Conservation (phyloP, 805 yeast genomes). For the Naumovozyma castellii region DNA sequence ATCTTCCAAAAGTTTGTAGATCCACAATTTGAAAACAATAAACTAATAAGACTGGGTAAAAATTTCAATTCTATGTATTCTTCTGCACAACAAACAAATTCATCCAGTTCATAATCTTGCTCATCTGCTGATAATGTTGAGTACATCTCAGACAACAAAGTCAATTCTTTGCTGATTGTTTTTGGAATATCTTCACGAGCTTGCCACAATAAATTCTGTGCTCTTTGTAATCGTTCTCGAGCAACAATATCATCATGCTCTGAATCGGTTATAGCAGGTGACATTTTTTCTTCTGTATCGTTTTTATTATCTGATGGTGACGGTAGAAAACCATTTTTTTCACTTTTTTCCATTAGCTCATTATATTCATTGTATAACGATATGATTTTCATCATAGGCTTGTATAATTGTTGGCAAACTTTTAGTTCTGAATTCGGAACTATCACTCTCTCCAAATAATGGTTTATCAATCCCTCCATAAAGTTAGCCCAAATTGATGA, state of each 20-base stretch:
- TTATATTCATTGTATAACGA: constrained; percentile 30
- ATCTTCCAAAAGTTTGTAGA: constrained; percentile 27
- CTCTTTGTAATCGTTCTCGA: constrained; percentile 24
- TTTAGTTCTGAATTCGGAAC: constrained; percentile 31
- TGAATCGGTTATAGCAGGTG: constrained; percentile 1
- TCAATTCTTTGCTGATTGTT: constrained; percentile 28
- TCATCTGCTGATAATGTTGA: constrained; percentile 30
- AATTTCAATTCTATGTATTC: constrained; percentile 30
- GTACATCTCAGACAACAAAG: constrained; percentile 30
- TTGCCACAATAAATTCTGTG: constrained; percentile 27
- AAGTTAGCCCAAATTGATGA: constrained; percentile 33
- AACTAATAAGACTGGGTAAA: constrained; percentile 27
- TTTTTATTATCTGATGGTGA: constrained; percentile 1
- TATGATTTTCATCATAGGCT: constrained; percentile 32
- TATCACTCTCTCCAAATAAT: constrained; percentile 28
- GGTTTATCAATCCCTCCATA: constrained; percentile 32
- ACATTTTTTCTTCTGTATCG: constrained; percentile 2
- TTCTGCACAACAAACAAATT: constrained; percentile 32
- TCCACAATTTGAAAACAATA: constrained; percentile 25
- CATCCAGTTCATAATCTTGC: constrained; percentile 30
- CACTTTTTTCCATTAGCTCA: constrained; percentile 30
- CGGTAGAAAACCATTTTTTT: constrained; percentile 27
- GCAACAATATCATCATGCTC: constrained; percentile 12
- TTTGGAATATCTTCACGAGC: constrained; percentile 30
- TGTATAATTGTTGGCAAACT: constrained; percentile 30